Evolutionary conservation across 805 yeast species (phyloP).

Genomic region (Suhomyces prunicola): DNA sequence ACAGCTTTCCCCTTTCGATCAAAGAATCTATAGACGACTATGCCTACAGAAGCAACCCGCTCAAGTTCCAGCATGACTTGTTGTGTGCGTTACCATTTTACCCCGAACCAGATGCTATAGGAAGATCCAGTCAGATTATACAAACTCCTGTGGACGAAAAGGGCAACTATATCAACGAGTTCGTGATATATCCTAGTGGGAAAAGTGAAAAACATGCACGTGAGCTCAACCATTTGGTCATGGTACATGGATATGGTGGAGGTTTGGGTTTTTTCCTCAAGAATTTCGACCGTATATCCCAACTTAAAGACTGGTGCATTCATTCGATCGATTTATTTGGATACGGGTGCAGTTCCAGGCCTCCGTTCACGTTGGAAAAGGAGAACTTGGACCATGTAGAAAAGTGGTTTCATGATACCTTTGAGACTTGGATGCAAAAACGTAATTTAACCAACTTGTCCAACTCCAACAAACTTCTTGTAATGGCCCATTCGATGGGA

Average conservation of each 20-base stretch:
- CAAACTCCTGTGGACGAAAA: constrained; percentile 29
- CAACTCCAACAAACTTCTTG: constrained; percentile 43
- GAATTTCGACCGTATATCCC: constrained; percentile 28
- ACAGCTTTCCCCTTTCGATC: constrained; percentile 56
- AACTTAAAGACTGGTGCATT: constrained; percentile 55
- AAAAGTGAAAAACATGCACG: constrained; percentile 14
- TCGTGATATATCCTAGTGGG: constrained; percentile 35
- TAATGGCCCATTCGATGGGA: constrained; percentile 90
- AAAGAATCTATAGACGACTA: constrained; percentile 55
- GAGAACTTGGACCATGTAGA: constrained; percentile 51
- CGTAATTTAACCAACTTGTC: constrained; percentile 38
- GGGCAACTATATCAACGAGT: constrained; percentile 37
- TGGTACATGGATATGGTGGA: constrained; percentile 46
- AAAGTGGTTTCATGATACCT: constrained; percentile 60
- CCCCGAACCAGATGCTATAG: constrained; percentile 30
- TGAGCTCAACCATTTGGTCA: constrained; percentile 36
- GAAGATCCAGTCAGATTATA: constrained; percentile 29
- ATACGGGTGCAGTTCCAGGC: constrained; percentile 86
- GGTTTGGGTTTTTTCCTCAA: constrained; percentile 45
- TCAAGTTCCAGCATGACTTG: constrained; percentile 46
- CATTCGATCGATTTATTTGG: constrained; percentile 90
- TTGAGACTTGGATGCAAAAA: constrained; percentile 57
- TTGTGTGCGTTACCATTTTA: constrained; percentile 46
- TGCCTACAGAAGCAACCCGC: constrained; percentile 32
- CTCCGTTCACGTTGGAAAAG: constrained; percentile 51